Conservation (phyloP, 2,329 filamentous ascomycete species). For the Diaporthe helianthi region DNA sequence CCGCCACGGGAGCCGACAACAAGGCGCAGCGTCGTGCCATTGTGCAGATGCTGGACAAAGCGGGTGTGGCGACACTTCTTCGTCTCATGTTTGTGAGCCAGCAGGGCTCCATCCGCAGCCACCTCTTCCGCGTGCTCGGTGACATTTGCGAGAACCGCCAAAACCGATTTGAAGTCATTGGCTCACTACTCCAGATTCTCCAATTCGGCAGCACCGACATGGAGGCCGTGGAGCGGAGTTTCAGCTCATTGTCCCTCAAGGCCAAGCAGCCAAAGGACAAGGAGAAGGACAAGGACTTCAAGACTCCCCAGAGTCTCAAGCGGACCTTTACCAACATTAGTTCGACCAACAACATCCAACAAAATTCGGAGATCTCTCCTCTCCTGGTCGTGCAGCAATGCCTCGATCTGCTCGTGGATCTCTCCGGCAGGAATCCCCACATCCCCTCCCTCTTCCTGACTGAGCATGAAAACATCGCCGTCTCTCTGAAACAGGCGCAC, state of each 20-base stretch:
- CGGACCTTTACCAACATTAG: conserved; percentile 71
- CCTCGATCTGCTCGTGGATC: conserved; percentile 80
- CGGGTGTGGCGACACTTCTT: conserved; percentile 92
- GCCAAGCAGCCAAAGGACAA: conserved; percentile 81
- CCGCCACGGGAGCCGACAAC: conserved; percentile 47
- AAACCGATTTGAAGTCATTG: conserved; percentile 92
- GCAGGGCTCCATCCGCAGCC: conserved; percentile 82
- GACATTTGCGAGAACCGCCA: conserved; percentile 97
- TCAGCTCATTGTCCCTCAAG: conserved; percentile 88
- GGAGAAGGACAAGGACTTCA: conserved; percentile 63
- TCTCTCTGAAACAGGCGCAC: conserved; percentile 76
- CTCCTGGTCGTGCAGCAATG: conserved; percentile 97
- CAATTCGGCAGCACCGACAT: conserved; percentile 96
- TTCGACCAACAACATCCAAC: conserved; percentile 53
- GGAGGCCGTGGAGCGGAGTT: conserved; percentile 92
- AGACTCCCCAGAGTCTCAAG: conserved; percentile 83
- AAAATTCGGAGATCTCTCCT: conserved; percentile 88
- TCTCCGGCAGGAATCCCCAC: conserved; percentile 84
- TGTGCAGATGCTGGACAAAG: conserved; percentile 96
- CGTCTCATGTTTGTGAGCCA: conserved; percentile 99
- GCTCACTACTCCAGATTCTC: conserved; percentile 88
- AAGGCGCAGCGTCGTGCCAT: conserved; percentile 81
- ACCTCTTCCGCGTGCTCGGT: conserved; percentile 85
- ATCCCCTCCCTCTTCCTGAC: conserved; percentile 92
- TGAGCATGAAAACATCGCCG: conserved; percentile 81